phyloP scores from a whole-genome alignment of 1,139 yeast species.

The Suhomyces anneliseae region DNA sequence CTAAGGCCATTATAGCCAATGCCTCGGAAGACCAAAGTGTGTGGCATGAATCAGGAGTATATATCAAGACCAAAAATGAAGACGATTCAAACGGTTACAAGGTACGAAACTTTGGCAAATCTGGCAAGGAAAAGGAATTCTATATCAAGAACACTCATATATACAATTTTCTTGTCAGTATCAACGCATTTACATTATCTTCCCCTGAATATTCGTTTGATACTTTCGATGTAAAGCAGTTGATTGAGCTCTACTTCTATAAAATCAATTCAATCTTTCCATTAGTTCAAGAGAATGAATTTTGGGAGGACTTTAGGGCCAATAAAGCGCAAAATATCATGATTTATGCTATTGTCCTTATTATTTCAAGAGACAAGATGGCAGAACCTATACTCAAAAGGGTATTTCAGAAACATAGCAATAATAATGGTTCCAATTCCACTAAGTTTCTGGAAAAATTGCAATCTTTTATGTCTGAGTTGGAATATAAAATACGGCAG shows the following conservation, averaged over 20 bases:
- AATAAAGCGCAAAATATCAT: conserved; percentile 25
- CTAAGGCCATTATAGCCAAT: conserved; percentile 25
- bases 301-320: conserved; percentile 30
- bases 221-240: conserved; percentile 22
- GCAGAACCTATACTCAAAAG: conserved; percentile 28
- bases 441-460: conserved; percentile 15
- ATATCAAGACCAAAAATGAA: conserved; percentile 17
- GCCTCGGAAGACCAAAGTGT: conserved; percentile 22
- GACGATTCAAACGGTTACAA: conserved; percentile 13
- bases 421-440: background rate
- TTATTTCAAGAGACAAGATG: conserved; percentile 27
- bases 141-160: conserved; percentile 18
- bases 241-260: conserved; percentile 31
- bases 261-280: conserved; percentile 39
- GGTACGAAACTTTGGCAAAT: conserved; percentile 15
- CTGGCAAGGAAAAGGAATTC: conserved; percentile 14
- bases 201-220: conserved; percentile 25
- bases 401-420: conserved; percentile 18
- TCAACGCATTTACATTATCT: conserved; percentile 37
- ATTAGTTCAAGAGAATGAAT: conserved; percentile 26
- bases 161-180: conserved; percentile 24
- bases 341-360: conserved; percentile 31
- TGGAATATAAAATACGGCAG: conserved; percentile 40
- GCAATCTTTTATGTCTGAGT: conserved; percentile 24
- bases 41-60: conserved; percentile 33